Base-by-base conservation (phyloP, 768 basidiomycete genomes). In the Cyathus striatus region DNA sequence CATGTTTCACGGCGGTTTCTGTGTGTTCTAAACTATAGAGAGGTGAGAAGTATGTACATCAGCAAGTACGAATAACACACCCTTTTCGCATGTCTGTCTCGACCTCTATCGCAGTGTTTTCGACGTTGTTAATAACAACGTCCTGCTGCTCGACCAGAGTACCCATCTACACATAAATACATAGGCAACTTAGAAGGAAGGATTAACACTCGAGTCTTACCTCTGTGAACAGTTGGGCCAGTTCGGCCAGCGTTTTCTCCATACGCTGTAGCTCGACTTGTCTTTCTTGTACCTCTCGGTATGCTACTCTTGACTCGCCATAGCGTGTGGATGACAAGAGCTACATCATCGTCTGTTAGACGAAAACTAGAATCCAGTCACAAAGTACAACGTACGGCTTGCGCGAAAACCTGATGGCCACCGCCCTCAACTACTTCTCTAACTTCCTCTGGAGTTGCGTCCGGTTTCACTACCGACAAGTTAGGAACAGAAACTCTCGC, bases 201-300 rank as follows among this genome's bases (percentile, higher is more conserved):
- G 30, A 16, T 16, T 32, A 12, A 12, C 3, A 32, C 30, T 16
- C 30, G 4, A 3, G n/a, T 50, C 74, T 20, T 46, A 87, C 89
- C 54, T 97, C 93, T 48, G 73, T 79, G 66, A 94, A 92, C 52
- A 97, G 64, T 56, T 90, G 87, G 3, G 87, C 89, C 38, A 97
- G 72, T 60, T 95, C 90, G n/a, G 78, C 83, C 37, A 95, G 65
- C 3, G 92, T 96, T 52, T 78, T 72, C 61, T 95, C 91, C 57
- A 95, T 90, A 59, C 77, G 80, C 50, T 76, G 75, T 51, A 97
- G 78, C 47, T 96, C 91, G 54, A 83, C 75, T 57, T 94, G 90
- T 25, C 93, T 77, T 45, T 86, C 81, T 58, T 94, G 93, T 0
- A 93, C 91, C 63, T 96, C 93, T 39, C 80, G 75, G 60, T 85